Evolutionary conservation across 2,329 filamentous ascomycete genomes (phyloP).

Genomic region (Aspergillus persii): DNA sequence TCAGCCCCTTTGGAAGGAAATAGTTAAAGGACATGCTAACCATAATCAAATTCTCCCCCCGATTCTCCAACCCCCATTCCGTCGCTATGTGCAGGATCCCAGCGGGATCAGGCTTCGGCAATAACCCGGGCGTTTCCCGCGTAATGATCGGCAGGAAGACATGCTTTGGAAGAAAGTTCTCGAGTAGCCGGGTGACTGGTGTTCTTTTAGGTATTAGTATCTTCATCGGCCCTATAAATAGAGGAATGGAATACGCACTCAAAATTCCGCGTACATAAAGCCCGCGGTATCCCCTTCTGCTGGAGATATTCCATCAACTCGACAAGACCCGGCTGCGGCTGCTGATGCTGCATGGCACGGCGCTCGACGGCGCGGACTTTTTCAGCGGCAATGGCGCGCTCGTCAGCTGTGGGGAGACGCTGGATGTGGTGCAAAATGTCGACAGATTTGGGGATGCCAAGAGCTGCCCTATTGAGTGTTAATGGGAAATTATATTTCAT

Average conservation of each 20-base stretch:
- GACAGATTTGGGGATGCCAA: conserved; percentile 67
- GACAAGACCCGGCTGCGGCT: conserved; percentile 75
- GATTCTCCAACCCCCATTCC: conserved; percentile 64
- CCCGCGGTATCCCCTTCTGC: conserved; percentile 64
- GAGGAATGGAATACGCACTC: conserved; percentile 50
- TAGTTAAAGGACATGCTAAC: conserved; percentile 18
- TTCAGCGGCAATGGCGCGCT: conserved; percentile 65
- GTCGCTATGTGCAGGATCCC: conserved; percentile 83
- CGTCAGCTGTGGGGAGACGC: conserved; percentile 59
- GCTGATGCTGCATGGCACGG: conserved; percentile 73
- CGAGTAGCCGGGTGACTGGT: conserved; percentile 51
- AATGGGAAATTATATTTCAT: background rate
- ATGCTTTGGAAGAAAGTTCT: conserved; percentile 67
- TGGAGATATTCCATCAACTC: conserved; percentile 82
- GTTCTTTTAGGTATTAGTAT: conserved; percentile 23
- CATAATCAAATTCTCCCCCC: conserved; percentile 42
- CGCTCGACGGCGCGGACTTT: conserved; percentile 78
- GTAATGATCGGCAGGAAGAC: conserved; percentile 79
- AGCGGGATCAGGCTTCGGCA: conserved; percentile 81
- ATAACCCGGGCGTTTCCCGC: conserved; percentile 64
- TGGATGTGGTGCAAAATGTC: conserved; percentile 93
- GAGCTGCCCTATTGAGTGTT: conserved; percentile 46
- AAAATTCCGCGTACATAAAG: conserved; percentile 93
- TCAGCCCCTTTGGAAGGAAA: background rate
- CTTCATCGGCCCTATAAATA: background rate